Base-by-base conservation (phyloP, 2,329 filamentous ascomycete genomes). In the Macroventuria anomochaeta region DNA sequence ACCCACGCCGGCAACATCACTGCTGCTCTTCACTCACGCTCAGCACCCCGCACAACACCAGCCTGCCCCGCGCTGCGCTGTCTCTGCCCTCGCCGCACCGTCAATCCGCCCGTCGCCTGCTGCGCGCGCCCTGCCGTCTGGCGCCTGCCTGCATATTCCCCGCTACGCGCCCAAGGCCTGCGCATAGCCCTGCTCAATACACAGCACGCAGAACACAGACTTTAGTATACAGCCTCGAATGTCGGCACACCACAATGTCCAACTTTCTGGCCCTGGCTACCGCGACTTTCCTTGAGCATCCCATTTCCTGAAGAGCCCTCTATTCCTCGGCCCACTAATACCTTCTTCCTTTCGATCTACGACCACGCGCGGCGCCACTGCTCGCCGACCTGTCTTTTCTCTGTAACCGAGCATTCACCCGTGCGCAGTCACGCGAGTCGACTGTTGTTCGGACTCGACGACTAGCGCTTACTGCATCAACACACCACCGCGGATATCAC, bases 221-320 rank as follows among this genome's bases (percentile, higher is more conserved):
- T 7, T 7, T 32, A 32, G 26, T 38, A 59, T 46, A 57, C 56
- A 57, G 53, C 49, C 39, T 49, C 69, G 68, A 72, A 79, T 79
- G 78, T 79, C 77, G 74, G 69, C 71, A 67, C 65, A 75, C 76
- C 77, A 80, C 71, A 72, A 81, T 81, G 79, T 78, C 75, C 77
- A 78, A 69, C 71, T 73, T 67, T 72, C 70, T 75, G 74, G 76
- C 75, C 69, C 63, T 75, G 72, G 69, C 72, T 68, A 75, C 75
- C 73, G 76, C 73, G 66, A 78, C 69, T 76, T 76, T 80, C 79
- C 79, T 81, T 81, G 79, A 81, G 76, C 76, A 78, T 70, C 77
- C 78, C 59, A 75, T 74, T 75, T 76, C 74, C 68, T 75, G 73
- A 75, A 68, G 71, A 62, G 59, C 59, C 58, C 56, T 66, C 61